Percentiles rank a stretch among this genome's conserved stretches.
Conservation (phyloP, 2,329 filamentous ascomycete genomes). For the Aspergillus japonicus region DNA sequence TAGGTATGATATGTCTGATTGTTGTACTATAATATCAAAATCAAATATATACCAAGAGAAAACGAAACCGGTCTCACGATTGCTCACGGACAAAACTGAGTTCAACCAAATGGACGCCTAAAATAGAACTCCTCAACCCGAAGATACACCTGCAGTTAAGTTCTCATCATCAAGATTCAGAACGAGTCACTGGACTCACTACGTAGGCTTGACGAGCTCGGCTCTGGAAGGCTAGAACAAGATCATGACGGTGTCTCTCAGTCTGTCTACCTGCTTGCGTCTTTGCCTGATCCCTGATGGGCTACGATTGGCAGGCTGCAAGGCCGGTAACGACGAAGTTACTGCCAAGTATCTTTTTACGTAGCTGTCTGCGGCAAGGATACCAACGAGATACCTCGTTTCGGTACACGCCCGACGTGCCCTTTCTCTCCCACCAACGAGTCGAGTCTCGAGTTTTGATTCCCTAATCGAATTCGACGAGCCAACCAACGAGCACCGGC, state of each 20-base stretch:
- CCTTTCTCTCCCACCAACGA: background rate
- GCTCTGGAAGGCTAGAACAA: conserved; percentile 1
- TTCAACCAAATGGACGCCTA: background rate
- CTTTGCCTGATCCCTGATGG: conserved; percentile 2
- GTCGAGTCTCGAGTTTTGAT: background rate
- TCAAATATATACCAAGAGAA: background rate
- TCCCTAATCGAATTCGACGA: background rate
- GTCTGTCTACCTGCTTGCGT: conserved; percentile 6
- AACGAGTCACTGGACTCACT: background rate
- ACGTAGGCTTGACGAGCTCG: conserved; percentile 1
- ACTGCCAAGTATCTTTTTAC: conserved; percentile 19
- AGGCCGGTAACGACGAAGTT: conserved; percentile 18
- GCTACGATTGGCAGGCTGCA: conserved; percentile 9
- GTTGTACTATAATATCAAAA: background rate
- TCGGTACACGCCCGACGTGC: conserved; percentile 23
- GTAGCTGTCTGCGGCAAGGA: conserved; percentile 23
- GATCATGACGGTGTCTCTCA: background rate
- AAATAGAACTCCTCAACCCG: background rate
- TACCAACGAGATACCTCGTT: conserved; percentile 20
- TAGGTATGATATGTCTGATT: background rate
- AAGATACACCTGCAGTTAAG: background rate
- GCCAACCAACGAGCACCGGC: conserved; percentile 12
- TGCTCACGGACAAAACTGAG: background rate
- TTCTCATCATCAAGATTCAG: background rate
- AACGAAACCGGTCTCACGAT: background rate